phyloP scores from a whole-genome alignment of 345 rosid genomes.

The Eucalyptus erythrocorys region DNA sequence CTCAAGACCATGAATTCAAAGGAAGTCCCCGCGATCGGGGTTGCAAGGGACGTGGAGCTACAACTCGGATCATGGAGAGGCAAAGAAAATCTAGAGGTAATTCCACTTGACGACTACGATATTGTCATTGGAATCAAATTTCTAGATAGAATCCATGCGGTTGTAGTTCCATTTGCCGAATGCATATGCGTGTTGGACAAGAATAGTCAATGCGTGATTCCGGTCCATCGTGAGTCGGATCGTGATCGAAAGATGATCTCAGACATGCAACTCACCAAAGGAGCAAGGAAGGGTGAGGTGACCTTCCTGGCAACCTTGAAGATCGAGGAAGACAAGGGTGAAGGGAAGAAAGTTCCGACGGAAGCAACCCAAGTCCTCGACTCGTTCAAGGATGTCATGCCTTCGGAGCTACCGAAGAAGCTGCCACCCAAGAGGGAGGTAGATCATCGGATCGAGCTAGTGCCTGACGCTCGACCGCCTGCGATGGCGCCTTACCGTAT shows the following conservation, averaged over 20 bases:
- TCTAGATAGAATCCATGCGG: no score
- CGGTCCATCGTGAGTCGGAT: not conserved
- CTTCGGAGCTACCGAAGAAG: not conserved
- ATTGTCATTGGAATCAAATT: no score
- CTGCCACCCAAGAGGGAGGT: not conserved
- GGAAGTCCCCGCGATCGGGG: no score
- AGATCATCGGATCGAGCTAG: not conserved
- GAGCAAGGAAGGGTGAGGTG: not conserved
- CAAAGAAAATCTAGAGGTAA: no score
- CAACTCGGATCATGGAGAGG: no score
- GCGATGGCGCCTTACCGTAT: not conserved
- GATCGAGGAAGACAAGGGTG: not conserved
- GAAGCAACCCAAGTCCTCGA: not conserved
- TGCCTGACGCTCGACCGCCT: not conserved
- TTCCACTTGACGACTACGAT: no score
- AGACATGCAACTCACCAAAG: no score
- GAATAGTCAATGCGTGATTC: no score
- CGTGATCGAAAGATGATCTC: not conserved
- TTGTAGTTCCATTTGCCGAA: no score
- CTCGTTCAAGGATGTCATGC: not conserved
- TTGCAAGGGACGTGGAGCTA: no score
- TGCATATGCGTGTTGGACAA: no score
- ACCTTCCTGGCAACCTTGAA: not conserved
- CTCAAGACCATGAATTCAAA: no score
- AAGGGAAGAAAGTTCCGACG: rapidly evolving